phyloP scores from a whole-genome alignment of 2,329 filamentous ascomycete species.

The Exophiala dermatitidis region DNA sequence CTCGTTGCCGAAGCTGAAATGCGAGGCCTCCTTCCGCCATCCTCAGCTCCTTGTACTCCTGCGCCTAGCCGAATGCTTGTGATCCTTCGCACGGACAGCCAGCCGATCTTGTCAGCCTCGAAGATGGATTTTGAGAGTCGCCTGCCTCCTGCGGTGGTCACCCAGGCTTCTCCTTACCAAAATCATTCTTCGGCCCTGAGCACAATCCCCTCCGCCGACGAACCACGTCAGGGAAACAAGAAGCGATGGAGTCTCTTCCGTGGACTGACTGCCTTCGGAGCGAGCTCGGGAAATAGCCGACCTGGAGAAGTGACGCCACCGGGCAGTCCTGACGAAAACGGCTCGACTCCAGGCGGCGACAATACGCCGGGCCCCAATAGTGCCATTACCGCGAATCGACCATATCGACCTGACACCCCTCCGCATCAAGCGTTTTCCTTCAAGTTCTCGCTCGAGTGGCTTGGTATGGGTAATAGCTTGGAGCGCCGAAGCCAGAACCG shows the following conservation, averaged over 20 bases:
- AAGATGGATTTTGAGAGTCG: constrained; percentile 61
- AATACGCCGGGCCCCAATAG: constrained; percentile 12
- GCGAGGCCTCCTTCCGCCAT: constrained; percentile 52
- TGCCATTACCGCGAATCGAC: constrained; percentile 29
- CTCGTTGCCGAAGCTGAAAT: constrained; percentile 61
- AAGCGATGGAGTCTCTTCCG: constrained; percentile 48
- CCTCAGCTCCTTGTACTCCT: constrained; percentile 73
- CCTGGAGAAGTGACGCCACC: constrained; percentile 38
- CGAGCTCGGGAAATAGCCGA: constrained; percentile 38
- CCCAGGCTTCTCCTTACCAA: constrained; percentile 32
- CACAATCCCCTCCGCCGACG: constrained; percentile 27
- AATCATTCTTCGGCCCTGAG: constrained; percentile 34
- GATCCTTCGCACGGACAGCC: constrained; percentile 75
- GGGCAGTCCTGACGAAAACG: constrained; percentile 32
- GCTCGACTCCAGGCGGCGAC: neutral
- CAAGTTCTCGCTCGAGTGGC: constrained; percentile 62
- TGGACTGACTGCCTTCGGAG: constrained; percentile 41
- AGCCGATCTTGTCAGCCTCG: constrained; percentile 45
- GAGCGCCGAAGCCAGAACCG: constrained; percentile 45
- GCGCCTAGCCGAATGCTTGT: constrained; percentile 79
- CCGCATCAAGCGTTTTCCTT: constrained; percentile 53
- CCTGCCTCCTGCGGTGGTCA: constrained; percentile 34
- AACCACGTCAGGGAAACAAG: constrained; percentile 28
- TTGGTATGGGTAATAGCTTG: constrained; percentile 41
- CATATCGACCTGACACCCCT: constrained; percentile 33